Evolutionary conservation across 305 asterid species (phyloP).

Genomic region (Fraxinus floribunda): DNA sequence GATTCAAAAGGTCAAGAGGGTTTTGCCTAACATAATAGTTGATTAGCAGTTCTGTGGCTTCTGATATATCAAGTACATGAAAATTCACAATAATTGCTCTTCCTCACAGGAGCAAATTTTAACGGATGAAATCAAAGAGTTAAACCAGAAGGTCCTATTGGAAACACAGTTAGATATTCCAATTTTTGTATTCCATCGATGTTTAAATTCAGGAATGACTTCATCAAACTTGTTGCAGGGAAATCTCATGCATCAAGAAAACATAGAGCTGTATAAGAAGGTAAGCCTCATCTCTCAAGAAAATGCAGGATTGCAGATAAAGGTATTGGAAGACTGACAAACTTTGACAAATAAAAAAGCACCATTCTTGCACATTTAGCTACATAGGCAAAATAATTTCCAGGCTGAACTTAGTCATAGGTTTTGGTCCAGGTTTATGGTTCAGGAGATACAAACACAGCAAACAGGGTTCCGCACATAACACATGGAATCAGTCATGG

Average conservation of each 20-base stretch:
- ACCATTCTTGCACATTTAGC: background rate
- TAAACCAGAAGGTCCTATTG: conserved; percentile 52
- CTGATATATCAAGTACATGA: background rate
- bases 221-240: conserved; percentile 41
- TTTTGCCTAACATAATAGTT: background rate
- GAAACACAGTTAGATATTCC: conserved; percentile 12
- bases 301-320: conserved; percentile 51
- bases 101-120: conserved; percentile 57
- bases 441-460: conserved; percentile 32
- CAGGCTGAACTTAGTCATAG: conserved; percentile 14
- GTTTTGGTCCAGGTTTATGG: conserved; percentile 44
- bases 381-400: conserved; percentile 8
- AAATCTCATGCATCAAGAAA: conserved; percentile 53
- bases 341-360: conserved; percentile 10
- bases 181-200: conserved; percentile 1
- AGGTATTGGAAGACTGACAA: conserved; percentile 37
- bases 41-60: background rate
- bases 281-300: conserved; percentile 44
- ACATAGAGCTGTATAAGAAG: conserved; percentile 56
- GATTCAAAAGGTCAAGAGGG: conserved; percentile 42
- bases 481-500: conserved; percentile 25
- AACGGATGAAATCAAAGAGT: conserved; percentile 57
- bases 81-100: background rate
- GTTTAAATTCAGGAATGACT: conserved; percentile 12
- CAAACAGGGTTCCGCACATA: conserved; percentile 22